Base-by-base conservation (phyloP, 371 early-diverging fungal genomes). In the Gilbertella persicaria region DNA sequence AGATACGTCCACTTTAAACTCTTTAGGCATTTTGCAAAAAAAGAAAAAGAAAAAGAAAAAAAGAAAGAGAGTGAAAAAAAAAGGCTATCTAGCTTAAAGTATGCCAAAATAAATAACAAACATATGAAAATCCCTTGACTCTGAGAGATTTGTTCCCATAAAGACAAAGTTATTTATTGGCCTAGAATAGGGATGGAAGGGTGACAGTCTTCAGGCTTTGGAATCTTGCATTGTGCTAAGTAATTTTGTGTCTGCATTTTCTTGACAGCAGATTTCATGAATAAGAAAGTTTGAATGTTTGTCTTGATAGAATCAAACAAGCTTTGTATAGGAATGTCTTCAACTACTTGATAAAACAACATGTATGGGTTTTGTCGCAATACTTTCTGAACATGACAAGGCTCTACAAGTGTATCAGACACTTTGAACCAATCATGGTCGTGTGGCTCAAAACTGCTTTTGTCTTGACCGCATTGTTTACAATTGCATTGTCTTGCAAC, bases 381-480 rank as follows among this genome's bases (percentile, higher is more conserved):
- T 9, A 79, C 92, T 64, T 79, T 82, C 40, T 76, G 67, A 30
- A 84, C 46, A 17, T 66, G 55, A n/a, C 88, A 88, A 1, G 79
- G 52, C 39, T 84, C 82, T 5, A 94, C 91, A 13, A 74, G 62
- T 36, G 89, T 88, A 58, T 95, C 95, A 1, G 93, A 93, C 2
- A 92, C 73, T 37, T 86, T 73, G 59, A 86, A 92, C 70, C 70
- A 69, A 16, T 59, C 55, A 10, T 55, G 51, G 19, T 51, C 58
- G 39, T 65, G 52, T 8, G 49, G 41, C 28, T 21, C 44, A 3
- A 58, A 40, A 23, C 44, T 48, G 9, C 30, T 24, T 33, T 53
- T 43, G 8, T 6, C 2, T 28, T 50, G 39, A 19, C 56, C 45
- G 54, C 66, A 60, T 5, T 23, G 5, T 24, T 58, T 40, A 50